A percentile compares a stretch with the other conserved stretches of the same genome.
Evolutionary conservation across 768 basidiomycete species (phyloP).

Genomic region (Suillus plorans): DNA sequence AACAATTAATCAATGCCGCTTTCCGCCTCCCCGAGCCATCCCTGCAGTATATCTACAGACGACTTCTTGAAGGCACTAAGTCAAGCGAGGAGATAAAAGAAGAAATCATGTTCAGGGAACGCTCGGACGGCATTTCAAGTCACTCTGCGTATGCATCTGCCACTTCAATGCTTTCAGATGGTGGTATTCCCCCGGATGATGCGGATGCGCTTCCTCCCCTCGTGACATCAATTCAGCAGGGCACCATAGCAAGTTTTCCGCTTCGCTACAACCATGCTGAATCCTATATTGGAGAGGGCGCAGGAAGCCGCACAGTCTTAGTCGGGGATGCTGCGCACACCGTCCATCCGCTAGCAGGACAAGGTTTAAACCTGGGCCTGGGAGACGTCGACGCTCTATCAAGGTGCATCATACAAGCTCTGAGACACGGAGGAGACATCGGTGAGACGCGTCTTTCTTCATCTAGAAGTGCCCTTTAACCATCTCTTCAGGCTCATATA

Average conservation of each 20-base stretch:
- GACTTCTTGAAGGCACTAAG: slow-evolving; percentile 58
- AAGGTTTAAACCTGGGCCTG: slow-evolving; percentile 94
- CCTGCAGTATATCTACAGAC: slow-evolving; percentile 61
- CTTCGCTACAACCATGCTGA: slow-evolving; percentile 86
- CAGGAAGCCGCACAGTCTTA: slow-evolving; percentile 72
- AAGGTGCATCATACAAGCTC: slow-evolving; percentile 56
- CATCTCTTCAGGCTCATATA: slow-evolving; percentile 59
- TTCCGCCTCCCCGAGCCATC: slow-evolving; percentile 82
- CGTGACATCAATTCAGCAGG: slow-evolving; percentile 66
- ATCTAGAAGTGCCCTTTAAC: not conserved
- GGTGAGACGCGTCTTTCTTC: slow-evolving; percentile 45
- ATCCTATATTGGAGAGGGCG: slow-evolving; percentile 75
- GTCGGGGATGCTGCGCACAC: slow-evolving; percentile 97
- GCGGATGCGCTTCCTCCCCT: slow-evolving; percentile 71
- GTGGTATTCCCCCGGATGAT: slow-evolving; percentile 61
- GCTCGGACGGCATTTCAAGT: slow-evolving; percentile 61
- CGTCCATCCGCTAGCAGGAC: slow-evolving; percentile 92
- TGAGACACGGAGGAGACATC: slow-evolving; percentile 74
- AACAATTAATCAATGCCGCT: slow-evolving; percentile 83
- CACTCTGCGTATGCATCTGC: slow-evolving; percentile 64
- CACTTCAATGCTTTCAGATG: slow-evolving; percentile 26
- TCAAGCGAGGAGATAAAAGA: slow-evolving; percentile 49
- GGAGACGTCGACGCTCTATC: slow-evolving; percentile 78
- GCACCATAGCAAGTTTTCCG: slow-evolving; percentile 87
- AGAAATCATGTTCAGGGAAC: slow-evolving; percentile 75